Evolutionary conservation across 257 asterid genomes (phyloP).

Genomic region (Eustoma russellianum): DNA sequence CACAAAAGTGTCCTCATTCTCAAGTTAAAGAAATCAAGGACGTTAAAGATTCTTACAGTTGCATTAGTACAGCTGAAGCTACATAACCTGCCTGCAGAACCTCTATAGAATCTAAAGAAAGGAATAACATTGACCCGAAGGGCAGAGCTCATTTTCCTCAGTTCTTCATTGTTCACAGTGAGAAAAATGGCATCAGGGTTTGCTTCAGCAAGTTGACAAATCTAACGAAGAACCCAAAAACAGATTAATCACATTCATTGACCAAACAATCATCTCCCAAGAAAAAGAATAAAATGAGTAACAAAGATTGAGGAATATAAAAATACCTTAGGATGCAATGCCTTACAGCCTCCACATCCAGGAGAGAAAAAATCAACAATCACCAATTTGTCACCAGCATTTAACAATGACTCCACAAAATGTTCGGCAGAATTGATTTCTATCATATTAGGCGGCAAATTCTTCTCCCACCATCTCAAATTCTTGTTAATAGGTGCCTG

Average conservation of each 20-base stretch:
- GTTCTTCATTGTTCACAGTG: slow-evolving; percentile 76
- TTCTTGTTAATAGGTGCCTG: slow-evolving; percentile 62
- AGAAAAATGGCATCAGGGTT: slow-evolving; percentile 59
- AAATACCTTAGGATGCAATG: slow-evolving; percentile 83
- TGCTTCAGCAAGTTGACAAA: slow-evolving; percentile 79
- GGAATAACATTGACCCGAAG: slow-evolving; percentile 80
- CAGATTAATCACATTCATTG: background rate
- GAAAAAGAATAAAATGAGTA: background rate
- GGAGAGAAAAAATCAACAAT: slow-evolving; percentile 83
- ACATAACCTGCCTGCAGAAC: slow-evolving; percentile 65
- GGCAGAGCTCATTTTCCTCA: slow-evolving; percentile 61
- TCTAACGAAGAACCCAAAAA: slow-evolving; percentile 27
- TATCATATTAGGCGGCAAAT: slow-evolving; percentile 63
- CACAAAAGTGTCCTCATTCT: background rate
- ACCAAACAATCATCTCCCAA: background rate
- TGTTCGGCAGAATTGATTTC: slow-evolving; percentile 71
- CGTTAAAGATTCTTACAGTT: slow-evolving; percentile 40
- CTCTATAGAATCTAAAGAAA: slow-evolving; percentile 80
- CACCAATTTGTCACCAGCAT: slow-evolving; percentile 78
- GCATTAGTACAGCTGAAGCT: slow-evolving; percentile 97
- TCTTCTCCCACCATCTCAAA: slow-evolving; percentile 88
- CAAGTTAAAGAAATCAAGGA: background rate
- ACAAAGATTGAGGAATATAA: background rate
- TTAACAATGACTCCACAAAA: slow-evolving; percentile 46
- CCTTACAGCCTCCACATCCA: slow-evolving; percentile 94